phyloP scores from a whole-genome alignment of 2,329 filamentous ascomycete genomes.

The Fusarium avenaceum region DNA sequence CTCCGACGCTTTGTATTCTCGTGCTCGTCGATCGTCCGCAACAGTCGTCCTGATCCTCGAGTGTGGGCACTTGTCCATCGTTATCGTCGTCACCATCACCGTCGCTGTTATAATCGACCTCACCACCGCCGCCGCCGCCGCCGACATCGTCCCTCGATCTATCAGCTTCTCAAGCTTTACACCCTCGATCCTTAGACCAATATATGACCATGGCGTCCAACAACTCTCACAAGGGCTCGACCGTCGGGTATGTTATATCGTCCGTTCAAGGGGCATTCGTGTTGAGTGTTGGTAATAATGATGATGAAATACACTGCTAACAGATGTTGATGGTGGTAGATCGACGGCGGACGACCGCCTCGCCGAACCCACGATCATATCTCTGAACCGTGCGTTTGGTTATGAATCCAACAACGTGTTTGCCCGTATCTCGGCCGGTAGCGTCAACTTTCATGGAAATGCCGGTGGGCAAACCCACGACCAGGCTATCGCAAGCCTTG shows the following conservation, averaged over 20 bases:
- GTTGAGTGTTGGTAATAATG: conserved; percentile 2
- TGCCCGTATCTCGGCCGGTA: conserved; percentile 8
- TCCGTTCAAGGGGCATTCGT: conserved; percentile 2
- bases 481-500: conserved; percentile 13
- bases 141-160: background rate
- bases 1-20: background rate
- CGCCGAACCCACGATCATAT: conserved; percentile 11
- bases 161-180: background rate
- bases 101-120: background rate
- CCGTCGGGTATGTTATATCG: conserved; percentile 21
- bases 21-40: conserved; percentile 18
- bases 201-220: conserved; percentile 27
- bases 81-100: background rate
- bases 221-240: conserved; percentile 25
- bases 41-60: background rate
- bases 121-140: background rate
- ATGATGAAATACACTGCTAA: conserved; percentile 16
- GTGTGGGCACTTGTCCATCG: background rate
- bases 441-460: background rate
- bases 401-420: conserved; percentile 14
- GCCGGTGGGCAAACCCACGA: background rate
- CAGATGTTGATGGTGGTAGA: conserved; percentile 9
- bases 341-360: background rate
- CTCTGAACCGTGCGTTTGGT: background rate
- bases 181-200: background rate